phyloP scores from a whole-genome alignment of 345 rosid genomes.

The Kernera saxatilis region DNA sequence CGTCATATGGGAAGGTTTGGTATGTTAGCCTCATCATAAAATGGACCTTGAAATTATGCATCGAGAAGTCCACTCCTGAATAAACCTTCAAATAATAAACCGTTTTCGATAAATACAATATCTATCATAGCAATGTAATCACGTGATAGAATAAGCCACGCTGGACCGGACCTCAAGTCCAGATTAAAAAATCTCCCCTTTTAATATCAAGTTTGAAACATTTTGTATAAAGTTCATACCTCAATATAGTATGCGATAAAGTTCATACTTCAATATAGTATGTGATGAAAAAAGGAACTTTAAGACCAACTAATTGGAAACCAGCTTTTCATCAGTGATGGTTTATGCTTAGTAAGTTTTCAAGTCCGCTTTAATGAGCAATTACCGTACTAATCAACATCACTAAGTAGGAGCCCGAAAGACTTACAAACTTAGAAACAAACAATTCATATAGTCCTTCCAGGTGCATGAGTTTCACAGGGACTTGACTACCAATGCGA shows the following conservation, averaged over 20 bases:
- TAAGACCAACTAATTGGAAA: background rate
- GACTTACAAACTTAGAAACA: slow-evolving; percentile 94
- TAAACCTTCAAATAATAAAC: slow-evolving; percentile 58
- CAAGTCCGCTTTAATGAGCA: background rate
- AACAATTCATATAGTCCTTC: slow-evolving; percentile 92
- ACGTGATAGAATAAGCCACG: background rate
- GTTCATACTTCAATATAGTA: slow-evolving; percentile 2
- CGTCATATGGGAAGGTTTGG: slow-evolving; percentile 61
- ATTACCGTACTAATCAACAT: slow-evolving; percentile 1
- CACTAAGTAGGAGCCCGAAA: background rate
- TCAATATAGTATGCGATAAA: background rate
- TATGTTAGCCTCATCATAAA: slow-evolving; percentile 86
- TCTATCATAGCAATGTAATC: slow-evolving; percentile 9
- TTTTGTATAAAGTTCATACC: background rate
- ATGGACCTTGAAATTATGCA: slow-evolving; percentile 64
- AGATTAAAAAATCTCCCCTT: background rate
- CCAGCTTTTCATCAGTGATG: slow-evolving; percentile 6
- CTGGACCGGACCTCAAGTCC: background rate
- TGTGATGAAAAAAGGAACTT: background rate
- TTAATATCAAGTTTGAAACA: background rate
- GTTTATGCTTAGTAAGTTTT: slow-evolving; percentile 8
- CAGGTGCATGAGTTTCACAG: slow-evolving; percentile 89
- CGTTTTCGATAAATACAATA: background rate
- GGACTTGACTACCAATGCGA: slow-evolving; percentile 90
- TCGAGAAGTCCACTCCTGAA: slow-evolving; percentile 62